These are phyloP conservation scores for Cardamine chenopodiifolia DNA, from an alignment of 345 rosid genomes.

Conservation along the genomic window DNA sequence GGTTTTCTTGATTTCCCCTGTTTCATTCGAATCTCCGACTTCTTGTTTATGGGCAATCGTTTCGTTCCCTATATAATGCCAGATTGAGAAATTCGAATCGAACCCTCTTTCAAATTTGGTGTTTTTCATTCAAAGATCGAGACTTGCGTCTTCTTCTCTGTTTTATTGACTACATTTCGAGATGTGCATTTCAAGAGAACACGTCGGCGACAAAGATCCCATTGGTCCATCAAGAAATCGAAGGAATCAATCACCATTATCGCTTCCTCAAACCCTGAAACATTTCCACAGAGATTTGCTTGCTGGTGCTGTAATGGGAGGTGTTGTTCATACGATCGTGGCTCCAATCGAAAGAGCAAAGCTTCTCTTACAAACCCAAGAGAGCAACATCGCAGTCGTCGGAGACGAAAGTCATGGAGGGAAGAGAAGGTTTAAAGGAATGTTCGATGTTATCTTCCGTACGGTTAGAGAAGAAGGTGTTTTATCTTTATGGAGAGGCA, in stretches of 20 bases:
- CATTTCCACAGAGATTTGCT: conserved; percentile 79
- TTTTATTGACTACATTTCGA: conserved; percentile 4
- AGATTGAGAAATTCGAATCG: conserved; percentile 5
- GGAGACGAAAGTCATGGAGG: conserved; percentile 48
- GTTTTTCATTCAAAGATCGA: conserved; percentile 1
- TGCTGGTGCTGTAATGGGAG: conserved; percentile 96
- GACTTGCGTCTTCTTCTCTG: conserved; percentile 10
- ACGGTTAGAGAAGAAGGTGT: conserved; percentile 85
- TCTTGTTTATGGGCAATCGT: not conserved
- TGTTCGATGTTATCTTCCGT: conserved; percentile 85
- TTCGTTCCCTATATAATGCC: conserved; percentile 9
- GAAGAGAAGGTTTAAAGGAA: conserved; percentile 72
- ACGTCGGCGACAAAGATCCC: conserved; percentile 50
- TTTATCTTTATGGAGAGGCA: conserved; percentile 95
- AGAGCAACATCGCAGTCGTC: conserved; percentile 83
- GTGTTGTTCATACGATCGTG: conserved; percentile 91
- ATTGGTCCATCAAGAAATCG: conserved; percentile 23
- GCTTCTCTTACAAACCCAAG: conserved; percentile 89
- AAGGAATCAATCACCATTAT: conserved; percentile 18
- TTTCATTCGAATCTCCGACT: conserved; percentile 7
- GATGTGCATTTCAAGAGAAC: conserved; percentile 45
- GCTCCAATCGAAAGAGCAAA: conserved; percentile 96
- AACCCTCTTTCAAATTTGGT: not conserved
- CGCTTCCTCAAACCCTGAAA: conserved; percentile 35
- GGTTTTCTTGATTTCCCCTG: conserved; percentile 5